Base-by-base conservation (phyloP, 2,329 filamentous ascomycete genomes). In the Apiospora sp. region DNA sequence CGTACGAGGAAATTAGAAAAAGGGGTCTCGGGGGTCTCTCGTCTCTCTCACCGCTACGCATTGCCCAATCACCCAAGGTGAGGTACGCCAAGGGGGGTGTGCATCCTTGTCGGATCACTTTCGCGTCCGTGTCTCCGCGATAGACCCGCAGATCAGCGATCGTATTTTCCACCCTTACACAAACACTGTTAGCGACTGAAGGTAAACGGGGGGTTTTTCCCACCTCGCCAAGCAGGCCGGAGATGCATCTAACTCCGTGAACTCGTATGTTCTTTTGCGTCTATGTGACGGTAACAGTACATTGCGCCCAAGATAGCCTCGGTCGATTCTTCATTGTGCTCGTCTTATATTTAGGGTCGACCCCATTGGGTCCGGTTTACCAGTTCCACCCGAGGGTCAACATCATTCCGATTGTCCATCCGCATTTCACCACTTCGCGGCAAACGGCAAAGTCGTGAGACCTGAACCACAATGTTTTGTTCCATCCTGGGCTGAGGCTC, bases 101-200 rank as follows among this genome's bases (percentile, higher is more conserved):
- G 22, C 34, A 51, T 51, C 30, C 58, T 64, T 34, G 34, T 64
- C 58, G 58, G 58, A 64, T 64, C 58, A 64, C 58, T 64, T 34
- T 22, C n/a, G 58, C 10, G 58, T 41, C 58, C 34, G 58, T 64
- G 58, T 64, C 58, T 64, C 34, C 34, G 58, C 58, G 30, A 64
- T 64, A 41, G 58, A 64, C 58, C 58, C 58, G 34, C 58, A 64
- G 58, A 64, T 64, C 58, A 64, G 58, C 58, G 58, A 64, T 64
- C 58, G 58, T 64, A 64, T 64, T 64, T 34, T 64, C 58, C n/a
- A 64, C 58, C 58, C 58, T 34, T 64, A 64, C 58, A 41, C 58
- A 24, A 34, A 64, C 34, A 64, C 41, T 64, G 58, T 22, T 64
- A 64, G 58, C 34, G 30, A 61, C 54, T 34, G 30, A 34, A 37